A percentile compares a stretch with the other conserved stretches of the same genome.
Conservation (phyloP, 805 yeast species). For the Helenozyma rhizophorensis region DNA sequence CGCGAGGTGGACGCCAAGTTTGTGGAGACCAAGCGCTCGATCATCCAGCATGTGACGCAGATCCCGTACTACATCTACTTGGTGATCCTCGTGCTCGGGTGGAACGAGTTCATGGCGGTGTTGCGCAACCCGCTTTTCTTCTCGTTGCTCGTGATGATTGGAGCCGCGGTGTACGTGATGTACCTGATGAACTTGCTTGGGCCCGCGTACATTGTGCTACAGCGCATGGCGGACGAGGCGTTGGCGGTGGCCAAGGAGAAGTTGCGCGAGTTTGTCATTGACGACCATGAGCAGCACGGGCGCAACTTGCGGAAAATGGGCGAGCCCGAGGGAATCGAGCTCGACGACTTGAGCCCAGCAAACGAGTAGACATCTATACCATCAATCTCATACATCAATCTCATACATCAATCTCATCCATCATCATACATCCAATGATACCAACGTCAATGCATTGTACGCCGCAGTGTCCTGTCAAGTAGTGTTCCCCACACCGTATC, state of each 20-base stretch:
- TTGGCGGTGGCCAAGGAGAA: constrained; percentile 54
- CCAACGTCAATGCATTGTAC: too few relatives aligned
- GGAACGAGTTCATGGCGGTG: constrained; percentile 92
- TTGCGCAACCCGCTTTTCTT: constrained; percentile 83
- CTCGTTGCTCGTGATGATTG: constrained; percentile 51
- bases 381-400: too few relatives aligned
- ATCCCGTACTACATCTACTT: constrained; percentile 82
- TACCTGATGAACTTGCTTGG: constrained; percentile 70
- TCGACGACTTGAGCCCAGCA: constrained; percentile 14
- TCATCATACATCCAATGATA: too few relatives aligned
- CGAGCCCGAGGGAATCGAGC: constrained; percentile 14
- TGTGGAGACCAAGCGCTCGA: constrained; percentile 85
- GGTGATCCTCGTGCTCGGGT: constrained; percentile 73
- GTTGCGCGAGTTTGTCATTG: constrained; percentile 54
- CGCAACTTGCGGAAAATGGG: constrained; percentile 14
- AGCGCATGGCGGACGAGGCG: constrained; percentile 55
- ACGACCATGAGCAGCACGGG: constrained; percentile 36
- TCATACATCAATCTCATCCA: too few relatives aligned
- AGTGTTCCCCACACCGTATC: too few relatives aligned
- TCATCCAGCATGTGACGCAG: constrained; percentile 68
- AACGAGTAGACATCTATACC: too few relatives aligned
- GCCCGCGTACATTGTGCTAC: constrained; percentile 61
- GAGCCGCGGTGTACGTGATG: constrained; percentile 62
- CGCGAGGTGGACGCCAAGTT: constrained; percentile 74
- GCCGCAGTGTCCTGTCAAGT: too few relatives aligned